phyloP scores from a whole-genome alignment of 1,139 yeast species.

The Torulaspora pretoriensis region DNA sequence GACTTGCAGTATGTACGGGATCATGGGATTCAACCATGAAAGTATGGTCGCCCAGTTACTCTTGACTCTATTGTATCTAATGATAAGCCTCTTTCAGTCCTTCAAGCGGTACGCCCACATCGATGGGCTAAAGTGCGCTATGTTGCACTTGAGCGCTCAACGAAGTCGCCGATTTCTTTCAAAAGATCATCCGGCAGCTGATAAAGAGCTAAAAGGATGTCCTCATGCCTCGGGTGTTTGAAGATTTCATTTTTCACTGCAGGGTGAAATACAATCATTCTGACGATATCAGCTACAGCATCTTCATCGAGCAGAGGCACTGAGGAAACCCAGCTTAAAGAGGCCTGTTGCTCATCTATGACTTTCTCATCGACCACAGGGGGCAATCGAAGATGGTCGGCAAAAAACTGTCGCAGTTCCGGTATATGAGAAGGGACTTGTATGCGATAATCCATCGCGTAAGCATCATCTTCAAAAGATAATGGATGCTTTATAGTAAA shows the following conservation, averaged over 20 bases:
- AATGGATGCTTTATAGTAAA: slow-evolving; percentile 77
- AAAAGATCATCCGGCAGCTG: slow-evolving; percentile 84
- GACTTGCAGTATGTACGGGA: slow-evolving; percentile 65
- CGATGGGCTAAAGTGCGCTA: neutral
- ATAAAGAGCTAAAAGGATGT: slow-evolving; percentile 86
- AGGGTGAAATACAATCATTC: slow-evolving; percentile 89
- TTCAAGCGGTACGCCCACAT: neutral
- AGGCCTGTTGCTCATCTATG: slow-evolving; percentile 31
- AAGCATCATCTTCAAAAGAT: slow-evolving; percentile 68
- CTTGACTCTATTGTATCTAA: slow-evolving; percentile 10
- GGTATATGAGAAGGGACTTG: slow-evolving; percentile 70
- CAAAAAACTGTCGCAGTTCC: slow-evolving; percentile 58
- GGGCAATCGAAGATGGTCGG: slow-evolving; percentile 74
- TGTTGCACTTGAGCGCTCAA: neutral
- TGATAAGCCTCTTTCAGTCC: neutral
- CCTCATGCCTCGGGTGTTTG: slow-evolving; percentile 88
- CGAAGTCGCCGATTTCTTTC: slow-evolving; percentile 39
- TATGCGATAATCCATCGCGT: slow-evolving; percentile 68
- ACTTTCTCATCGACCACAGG: slow-evolving; percentile 15
- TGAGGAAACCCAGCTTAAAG: slow-evolving; percentile 34
- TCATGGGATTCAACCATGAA: slow-evolving; percentile 69
- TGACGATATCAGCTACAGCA: slow-evolving; percentile 83
- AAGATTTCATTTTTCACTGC: slow-evolving; percentile 88
- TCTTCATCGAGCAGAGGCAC: slow-evolving; percentile 60
- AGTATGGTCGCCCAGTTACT: slow-evolving; percentile 52